Base-by-base conservation (phyloP, 495 filamentous ascomycete genomes). In the Xanthoparmelia taractica region DNA sequence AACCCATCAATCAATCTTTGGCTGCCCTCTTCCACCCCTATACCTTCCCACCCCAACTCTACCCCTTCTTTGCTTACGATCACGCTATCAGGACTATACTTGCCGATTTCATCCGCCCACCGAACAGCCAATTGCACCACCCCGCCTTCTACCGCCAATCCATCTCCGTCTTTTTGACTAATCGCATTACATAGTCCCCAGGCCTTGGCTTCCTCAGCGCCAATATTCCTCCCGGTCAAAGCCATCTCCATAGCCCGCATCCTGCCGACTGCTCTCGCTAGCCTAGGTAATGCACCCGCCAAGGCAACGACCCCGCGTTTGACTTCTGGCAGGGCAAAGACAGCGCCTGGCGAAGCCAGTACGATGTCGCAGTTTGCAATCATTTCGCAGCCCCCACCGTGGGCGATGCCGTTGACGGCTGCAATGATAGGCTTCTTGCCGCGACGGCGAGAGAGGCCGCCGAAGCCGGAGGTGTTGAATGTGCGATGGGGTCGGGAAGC, bases 181-280 rank as follows among this genome's bases (percentile, higher is more conserved):
- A 92, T 80, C 65, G 78, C 77, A 73, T 91, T 90, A 7, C 89
- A 83, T 43, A 94, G 65, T 1, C 88, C 89, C 88, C 88, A 92
- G 41, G 69, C 72, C 73, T 74, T 73, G 58, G 85, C 89, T 77
- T 86, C 83, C 20, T 59, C 64, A 8, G 86, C 87, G 4, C 60
- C 58, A 57, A 91, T 73, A 52, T 72, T 75, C 65, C 84, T 73
- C 7, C 88, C 89, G 25, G 79, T 85, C 23, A 91, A 72, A 36
- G 82, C 87, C 68, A 91, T 78, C 75, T 91, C 87, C 71, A 83
- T 82, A 8, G 89, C 87, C 41, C 88, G 79, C 74, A 87, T 87
- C 57, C 80, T 69, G 8, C 89, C 88, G 31, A 90, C 72, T 1
- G 78, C 83, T n/a, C 83, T 74, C n/a, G 85, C 75, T n/a, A 94